Evolutionary conservation across 2,329 filamentous ascomycete genomes (phyloP).

Genomic region (Clarireedia homoeocarpa): DNA sequence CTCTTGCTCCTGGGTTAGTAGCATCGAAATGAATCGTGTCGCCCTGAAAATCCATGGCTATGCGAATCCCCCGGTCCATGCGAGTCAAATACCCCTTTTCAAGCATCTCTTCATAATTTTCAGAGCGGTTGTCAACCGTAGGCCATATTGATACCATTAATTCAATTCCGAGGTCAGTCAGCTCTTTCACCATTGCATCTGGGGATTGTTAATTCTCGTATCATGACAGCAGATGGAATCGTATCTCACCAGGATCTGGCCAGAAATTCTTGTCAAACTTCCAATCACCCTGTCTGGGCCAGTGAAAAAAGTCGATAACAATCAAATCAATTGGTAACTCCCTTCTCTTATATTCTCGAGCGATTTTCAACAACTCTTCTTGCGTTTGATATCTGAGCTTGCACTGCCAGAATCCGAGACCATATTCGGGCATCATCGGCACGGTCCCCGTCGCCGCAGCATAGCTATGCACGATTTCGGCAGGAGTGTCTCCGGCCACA

Average conservation of each 20-base stretch:
- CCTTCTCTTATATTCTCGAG: conserved; percentile 48
- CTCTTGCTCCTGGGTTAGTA: conserved; percentile 51
- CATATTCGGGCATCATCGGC: conserved; percentile 62
- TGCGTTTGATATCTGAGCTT: conserved; percentile 60
- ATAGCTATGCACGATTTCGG: conserved; percentile 49
- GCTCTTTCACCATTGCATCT: conserved; percentile 55
- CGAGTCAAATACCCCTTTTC: conserved; percentile 53
- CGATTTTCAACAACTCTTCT: conserved; percentile 52
- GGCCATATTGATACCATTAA: conserved; percentile 66
- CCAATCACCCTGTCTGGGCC: conserved; percentile 61
- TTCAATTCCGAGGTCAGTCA: conserved; percentile 50
- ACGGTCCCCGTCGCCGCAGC: conserved; percentile 48
- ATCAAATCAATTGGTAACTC: conserved; percentile 54
- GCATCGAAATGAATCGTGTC: conserved; percentile 54
- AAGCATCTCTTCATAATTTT: conserved; percentile 55
- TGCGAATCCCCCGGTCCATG: conserved; percentile 49
- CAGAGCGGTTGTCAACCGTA: conserved; percentile 50
- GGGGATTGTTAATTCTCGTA: neutral
- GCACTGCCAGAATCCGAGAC: conserved; percentile 62
- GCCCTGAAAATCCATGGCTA: conserved; percentile 51
- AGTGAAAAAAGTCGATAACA: conserved; percentile 63
- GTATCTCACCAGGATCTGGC: conserved; percentile 42
- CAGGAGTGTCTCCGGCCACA: conserved; percentile 47
- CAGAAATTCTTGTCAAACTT: conserved; percentile 56
- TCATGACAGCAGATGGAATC: no score